These are phyloP conservation scores for Taxillus chinensis DNA, from an alignment of 164 flowering plant genomes.

Conservation along the genomic window DNA sequence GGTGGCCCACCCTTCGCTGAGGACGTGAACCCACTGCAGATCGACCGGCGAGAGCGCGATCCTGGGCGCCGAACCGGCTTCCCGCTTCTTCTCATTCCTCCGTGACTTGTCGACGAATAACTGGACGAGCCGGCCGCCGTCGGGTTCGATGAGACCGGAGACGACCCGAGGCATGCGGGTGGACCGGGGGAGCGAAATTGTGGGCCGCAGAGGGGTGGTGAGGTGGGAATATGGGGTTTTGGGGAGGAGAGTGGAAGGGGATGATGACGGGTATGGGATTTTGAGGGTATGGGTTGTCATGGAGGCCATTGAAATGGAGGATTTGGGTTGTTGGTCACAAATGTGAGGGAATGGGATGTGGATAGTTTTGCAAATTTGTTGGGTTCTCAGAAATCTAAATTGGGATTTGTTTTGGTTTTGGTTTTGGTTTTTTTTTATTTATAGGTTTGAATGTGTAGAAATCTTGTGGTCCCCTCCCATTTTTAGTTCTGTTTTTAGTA, in stretches of 20 bases:
- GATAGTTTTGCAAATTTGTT: no score
- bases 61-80: constrained; percentile 43
- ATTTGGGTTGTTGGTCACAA: not conserved
- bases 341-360: no score
- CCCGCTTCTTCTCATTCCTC: constrained; percentile 32
- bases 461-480: no score
- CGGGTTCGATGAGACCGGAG: constrained; percentile 73
- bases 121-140: constrained; percentile 78
- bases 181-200: constrained; percentile 7
- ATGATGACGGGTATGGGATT: constrained; percentile 6
- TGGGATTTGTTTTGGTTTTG: no score
- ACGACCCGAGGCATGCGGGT: constrained; percentile 18
- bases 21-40: constrained; percentile 82
- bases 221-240: constrained; percentile 17
- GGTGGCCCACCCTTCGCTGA: constrained; percentile 77
- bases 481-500: no score
- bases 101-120: constrained; percentile 44
- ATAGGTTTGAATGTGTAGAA: no score
- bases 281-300: constrained; percentile 30
- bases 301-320: constrained; percentile 32
- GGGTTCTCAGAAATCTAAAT: no score
- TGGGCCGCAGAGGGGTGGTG: constrained; percentile 9
- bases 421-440: no score
- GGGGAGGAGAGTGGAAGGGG: not conserved
- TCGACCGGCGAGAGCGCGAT: constrained; percentile 65